Base-by-base conservation (phyloP, 768 basidiomycete species). In the Cyclocybe aegerita region DNA sequence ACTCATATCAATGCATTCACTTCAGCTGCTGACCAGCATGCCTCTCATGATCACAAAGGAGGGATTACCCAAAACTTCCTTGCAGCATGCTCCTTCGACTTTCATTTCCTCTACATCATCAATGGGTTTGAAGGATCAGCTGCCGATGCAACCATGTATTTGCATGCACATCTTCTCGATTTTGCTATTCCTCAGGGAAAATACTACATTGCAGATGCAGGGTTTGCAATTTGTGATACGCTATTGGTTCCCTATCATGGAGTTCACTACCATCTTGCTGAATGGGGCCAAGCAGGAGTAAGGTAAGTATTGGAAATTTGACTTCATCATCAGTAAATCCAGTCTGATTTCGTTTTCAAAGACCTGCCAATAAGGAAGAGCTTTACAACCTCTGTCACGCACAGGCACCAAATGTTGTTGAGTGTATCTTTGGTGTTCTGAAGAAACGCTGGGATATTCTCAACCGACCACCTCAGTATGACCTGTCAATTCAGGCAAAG, bases 121-220 rank as follows among this genome's bases (percentile, higher is more conserved):
- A 67, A 61, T 48, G 71, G 74, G 1, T 76, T 70, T 67, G 74
- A 78, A 37, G 75, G 74, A 0, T 68, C 65, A 33, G 61, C 62
- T 4, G 59, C 72, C 3, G 71, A 77, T 64, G 56, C 63, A 11
- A 49, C 54, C 0, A 59, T 75, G 14, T 75, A 59, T 55, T 34
- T 61, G 4, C 41, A 70, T 62, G 65, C 70, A 4, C 55, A 56
- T 0, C 7, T 53, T 1, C 44, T 44, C 2, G 65, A 67, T 51
- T 60, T 76, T 30, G 38, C 31, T 0, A 67, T 75, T 36, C 65
- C 70, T 1, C 34, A 50, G 0, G 69, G 70, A 6, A 64, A 64
- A 41, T 73, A 62, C 36, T 70, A 69, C 50, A 57, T 61, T 15
- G 60, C 56, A 31, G 54, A 61, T 58, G 60, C 60, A 1, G 57